Evolutionary conservation across 1,284 basidiomycete species (phyloP), one percentile per base, ranked within the genome.

Genomic region (Rhodotorula sp.): DNA sequence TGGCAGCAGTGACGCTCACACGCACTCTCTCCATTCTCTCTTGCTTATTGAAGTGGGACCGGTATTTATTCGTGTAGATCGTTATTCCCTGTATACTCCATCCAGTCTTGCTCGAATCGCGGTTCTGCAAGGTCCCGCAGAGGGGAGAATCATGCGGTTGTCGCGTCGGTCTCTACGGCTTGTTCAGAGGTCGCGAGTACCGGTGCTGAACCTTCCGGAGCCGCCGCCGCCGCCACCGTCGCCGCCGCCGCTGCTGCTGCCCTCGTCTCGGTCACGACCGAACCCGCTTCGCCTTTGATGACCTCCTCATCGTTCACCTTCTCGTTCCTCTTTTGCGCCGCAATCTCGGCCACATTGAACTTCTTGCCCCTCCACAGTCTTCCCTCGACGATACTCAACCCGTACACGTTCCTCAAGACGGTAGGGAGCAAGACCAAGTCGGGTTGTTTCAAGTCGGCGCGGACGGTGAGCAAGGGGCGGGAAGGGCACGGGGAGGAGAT

Each of bases 351-450:
- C 10, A 76, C 15, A 45, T 76, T 76, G 47, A 73, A 76, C 55
- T 76, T 76, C 48, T 71, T 68, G 19, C 62, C 67, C 19, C 47
- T 60, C 74, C 74, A 76, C 45, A 71, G n/a, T 6, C 19, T 61
- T 4, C 74, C 74, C 50, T 76, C 67, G 60, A 76, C 74, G 48
- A 76, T 49, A 19, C 67, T 66, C 34, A 76, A 26, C 23, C 69
- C 71, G 49, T 65, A 76, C 18, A 62, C 60, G 63, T 69, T 73
- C 58, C 64, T 67, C 34, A 76, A 47, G 6, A 76, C 74, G 49
- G 59, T 68, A 12, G 74, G 71, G 19, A 76, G 55, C n/a, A 76
- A 28, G 58, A 76, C 74, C 38, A 76, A 58, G 58, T 76, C 72
- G 14, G 74, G 74, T 15, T 66, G 52, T 28, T 70, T 71, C 28